A percentile compares a stretch with the other conserved stretches of the same genome.
Evolutionary conservation across 1,284 basidiomycete genomes (phyloP).

Genomic region (Schizophyllum commune): DNA sequence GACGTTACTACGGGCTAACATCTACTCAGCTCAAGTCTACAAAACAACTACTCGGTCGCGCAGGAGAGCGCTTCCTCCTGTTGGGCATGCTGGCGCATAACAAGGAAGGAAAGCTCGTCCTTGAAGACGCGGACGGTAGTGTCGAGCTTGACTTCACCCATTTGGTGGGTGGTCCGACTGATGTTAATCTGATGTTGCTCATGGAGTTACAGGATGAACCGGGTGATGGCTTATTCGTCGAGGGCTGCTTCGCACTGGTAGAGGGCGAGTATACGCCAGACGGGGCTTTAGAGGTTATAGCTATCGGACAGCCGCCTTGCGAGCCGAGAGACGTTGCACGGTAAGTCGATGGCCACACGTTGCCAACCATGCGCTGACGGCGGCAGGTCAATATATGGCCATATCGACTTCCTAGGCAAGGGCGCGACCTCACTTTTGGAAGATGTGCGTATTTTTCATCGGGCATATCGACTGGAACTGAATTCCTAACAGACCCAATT

Average conservation of each 20-base stretch:
- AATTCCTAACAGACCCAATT: slow-evolving; percentile 43
- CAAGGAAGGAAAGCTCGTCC: slow-evolving; percentile 82
- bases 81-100: slow-evolving; percentile 90
- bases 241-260: slow-evolving; percentile 90
- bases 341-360: slow-evolving; percentile 46
- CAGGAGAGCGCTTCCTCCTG: slow-evolving; percentile 86
- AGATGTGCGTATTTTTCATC: slow-evolving; percentile 57
- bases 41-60: slow-evolving; percentile 90
- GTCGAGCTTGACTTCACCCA: slow-evolving; percentile 88
- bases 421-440: slow-evolving; percentile 89
- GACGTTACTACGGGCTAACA: slow-evolving; percentile 7
- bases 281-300: slow-evolving; percentile 81
- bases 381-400: slow-evolving; percentile 81
- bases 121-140: slow-evolving; percentile 91
- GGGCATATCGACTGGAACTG: slow-evolving; percentile 1
- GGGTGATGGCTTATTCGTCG: slow-evolving; percentile 94
- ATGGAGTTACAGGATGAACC: slow-evolving; percentile 63
- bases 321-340: slow-evolving; percentile 78
- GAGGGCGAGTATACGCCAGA: slow-evolving; percentile 97
- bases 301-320: slow-evolving; percentile 95
- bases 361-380: no score
- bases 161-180: slow-evolving; percentile 47
- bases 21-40: slow-evolving; percentile 79
- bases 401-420: slow-evolving; percentile 91
- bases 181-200: slow-evolving; percentile 6